Evolutionary conservation across 176 grass and related monocot genomes (phyloP).

Genomic region (Avena eriantha): DNA sequence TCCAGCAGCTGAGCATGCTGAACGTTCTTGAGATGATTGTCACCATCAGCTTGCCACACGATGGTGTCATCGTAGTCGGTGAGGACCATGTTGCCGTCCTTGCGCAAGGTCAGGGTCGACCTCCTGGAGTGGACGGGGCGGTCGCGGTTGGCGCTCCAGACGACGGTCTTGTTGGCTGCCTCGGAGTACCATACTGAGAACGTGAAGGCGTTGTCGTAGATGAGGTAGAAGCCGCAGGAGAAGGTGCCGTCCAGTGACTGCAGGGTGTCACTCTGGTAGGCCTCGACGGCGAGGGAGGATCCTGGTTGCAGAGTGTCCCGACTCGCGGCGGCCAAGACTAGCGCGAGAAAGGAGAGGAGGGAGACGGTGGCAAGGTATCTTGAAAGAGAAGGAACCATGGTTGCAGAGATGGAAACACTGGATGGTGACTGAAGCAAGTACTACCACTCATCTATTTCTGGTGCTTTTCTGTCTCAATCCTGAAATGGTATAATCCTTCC

Average conservation of each 20-base stretch:
- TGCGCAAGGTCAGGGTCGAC: slow-evolving; percentile 40
- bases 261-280: slow-evolving; percentile 34
- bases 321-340: neutral
- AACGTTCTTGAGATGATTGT: neutral
- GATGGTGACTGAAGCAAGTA: neutral
- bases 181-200: slow-evolving; percentile 69
- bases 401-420: neutral
- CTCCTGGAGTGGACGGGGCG: slow-evolving; percentile 41
- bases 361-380: neutral
- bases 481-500: neutral
- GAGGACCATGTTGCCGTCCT: slow-evolving; percentile 54
- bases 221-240: slow-evolving; percentile 52
- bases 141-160: slow-evolving; percentile 54
- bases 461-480: neutral
- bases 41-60: slow-evolving; percentile 48
- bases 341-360: slow-evolving; percentile 29
- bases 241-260: slow-evolving; percentile 45
- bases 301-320: slow-evolving; percentile 30
- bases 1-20: slow-evolving; percentile 48
- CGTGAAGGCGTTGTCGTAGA: slow-evolving; percentile 42
- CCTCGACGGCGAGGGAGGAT: slow-evolving; percentile 41
- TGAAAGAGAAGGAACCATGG: neutral
- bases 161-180: slow-evolving; percentile 27
- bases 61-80: slow-evolving; percentile 36
- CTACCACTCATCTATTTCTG: neutral